Conservation (phyloP, 1,139 yeast species). For the Diutina siamensis region DNA sequence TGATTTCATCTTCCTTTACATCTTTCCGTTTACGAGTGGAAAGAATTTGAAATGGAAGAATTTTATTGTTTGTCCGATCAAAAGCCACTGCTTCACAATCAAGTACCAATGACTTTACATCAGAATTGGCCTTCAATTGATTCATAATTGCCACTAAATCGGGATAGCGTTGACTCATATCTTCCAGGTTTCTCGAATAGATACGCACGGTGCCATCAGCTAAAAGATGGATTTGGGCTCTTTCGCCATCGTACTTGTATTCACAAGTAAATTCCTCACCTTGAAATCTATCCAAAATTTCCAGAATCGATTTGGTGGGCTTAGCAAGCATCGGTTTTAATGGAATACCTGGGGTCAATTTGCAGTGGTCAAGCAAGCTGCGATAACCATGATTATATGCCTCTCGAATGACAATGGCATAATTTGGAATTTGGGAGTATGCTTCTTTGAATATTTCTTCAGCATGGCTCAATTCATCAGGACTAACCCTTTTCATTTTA, state of each 20-base stretch:
- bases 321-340: conserved; percentile 97
- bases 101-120: conserved; percentile 36
- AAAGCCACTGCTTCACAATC: conserved; percentile 99
- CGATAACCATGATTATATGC: conserved; percentile 60
- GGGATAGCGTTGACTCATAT: conserved; percentile 94
- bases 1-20: conserved; percentile 76
- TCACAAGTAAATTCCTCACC: conserved; percentile 87
- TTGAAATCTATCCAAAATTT: conserved; percentile 79
- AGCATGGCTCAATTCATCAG: conserved; percentile 41
- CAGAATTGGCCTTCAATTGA: conserved; percentile 33
- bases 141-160: conserved; percentile 65
- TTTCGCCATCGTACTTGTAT: conserved; percentile 94
- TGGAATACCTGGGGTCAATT: conserved; percentile 85
- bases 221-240: conserved; percentile 85
- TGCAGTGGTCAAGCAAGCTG: conserved; percentile 55
- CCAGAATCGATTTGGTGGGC: conserved; percentile 88
- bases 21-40: conserved; percentile 92
- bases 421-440: conserved; percentile 85
- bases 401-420: conserved; percentile 59
- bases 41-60: conserved; percentile 84
- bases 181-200: conserved; percentile 91
- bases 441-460: conserved; percentile 80
- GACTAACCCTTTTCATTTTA: conserved; percentile 15
- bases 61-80: conserved; percentile 65
- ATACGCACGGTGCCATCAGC: conserved; percentile 59